Base-by-base conservation (phyloP, 345 rosid species). In the Mercurialis annua region DNA sequence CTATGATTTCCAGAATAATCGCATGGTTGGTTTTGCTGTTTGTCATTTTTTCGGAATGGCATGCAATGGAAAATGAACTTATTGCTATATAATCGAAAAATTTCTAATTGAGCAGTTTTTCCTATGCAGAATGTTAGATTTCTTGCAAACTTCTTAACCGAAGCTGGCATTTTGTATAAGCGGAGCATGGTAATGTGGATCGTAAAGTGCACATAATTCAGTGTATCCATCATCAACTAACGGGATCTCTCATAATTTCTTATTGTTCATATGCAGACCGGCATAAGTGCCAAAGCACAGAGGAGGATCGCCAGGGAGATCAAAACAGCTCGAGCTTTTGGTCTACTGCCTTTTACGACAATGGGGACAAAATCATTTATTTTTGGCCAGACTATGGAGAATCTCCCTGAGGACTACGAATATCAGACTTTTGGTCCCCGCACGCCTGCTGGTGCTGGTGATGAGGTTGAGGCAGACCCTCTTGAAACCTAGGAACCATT, bases 251-350 rank as follows among this genome's bases (percentile, higher is more conserved):
- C 15, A 26, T 23, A 23, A 2, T 43, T 21, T 43, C 11, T 73
- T 18, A 46, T 66, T 9, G 31, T 58, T 68, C 20, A 6, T 52
- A 26, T 66, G 61, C 71, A 93, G 97, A 87, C 94, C 67, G 87
- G 90, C 64, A 87, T 93, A 31, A 88, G 96, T 38, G 98, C 98
- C 44, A 93, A 88, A 76, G 98, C 97, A 5, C 97, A 90, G 78
- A 84, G 97, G 77, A 90, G 86, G 86, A 68, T 93, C 46, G 98
- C 97, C 0, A 81, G 94, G 79, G 98, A 92, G 88, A 92, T 90
- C 74, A 92, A 90, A 77, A 92, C 90, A 8, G 98, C 97, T 1
- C 83, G 98, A 68, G 97, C 94, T 29, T 87, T 93, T 42, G 97
- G 98, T 23, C 80, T 90, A 53, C 78, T 93, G 92, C 96, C 98